Conservation (phyloP, 768 basidiomycete species). For the Amanita inopinata region DNA sequence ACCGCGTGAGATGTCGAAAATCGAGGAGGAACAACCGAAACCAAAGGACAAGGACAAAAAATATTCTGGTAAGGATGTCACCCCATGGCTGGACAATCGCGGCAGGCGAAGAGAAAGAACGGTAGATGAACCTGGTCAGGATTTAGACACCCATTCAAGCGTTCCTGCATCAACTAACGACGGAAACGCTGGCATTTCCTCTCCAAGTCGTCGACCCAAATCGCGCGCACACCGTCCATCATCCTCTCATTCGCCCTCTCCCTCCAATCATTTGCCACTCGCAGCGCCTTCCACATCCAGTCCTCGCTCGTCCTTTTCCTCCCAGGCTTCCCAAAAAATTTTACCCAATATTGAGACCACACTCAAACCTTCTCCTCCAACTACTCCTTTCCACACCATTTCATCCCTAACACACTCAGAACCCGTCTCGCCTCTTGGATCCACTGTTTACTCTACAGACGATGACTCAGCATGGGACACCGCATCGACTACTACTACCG, state of each 20-base stretch:
- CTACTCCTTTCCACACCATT: conserved; percentile 14
- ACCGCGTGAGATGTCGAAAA: conserved; percentile 36
- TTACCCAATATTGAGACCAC: conserved; percentile 1
- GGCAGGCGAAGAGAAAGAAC: conserved; percentile 56
- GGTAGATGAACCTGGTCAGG: conserved; percentile 29
- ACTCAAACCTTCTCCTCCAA: too few relatives aligned
- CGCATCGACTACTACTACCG: conserved; percentile 51
- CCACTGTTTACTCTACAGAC: conserved; percentile 43
- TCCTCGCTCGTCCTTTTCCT: conserved; percentile 5
- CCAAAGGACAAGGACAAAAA: conserved; percentile 25
- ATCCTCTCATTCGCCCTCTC: conserved; percentile 46
- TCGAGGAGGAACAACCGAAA: conserved; percentile 20
- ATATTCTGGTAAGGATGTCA: conserved; percentile 32
- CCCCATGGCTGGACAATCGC: conserved; percentile 33
- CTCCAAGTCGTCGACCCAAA: conserved; percentile 32
- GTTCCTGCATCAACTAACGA: conserved; percentile 18
- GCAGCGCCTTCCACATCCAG: conserved; percentile 13
- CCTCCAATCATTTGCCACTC: conserved; percentile 29
- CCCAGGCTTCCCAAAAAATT: neutral
- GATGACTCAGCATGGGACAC: conserved; percentile 75
- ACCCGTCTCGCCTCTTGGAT: conserved; percentile 24
- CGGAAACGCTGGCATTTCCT: conserved; percentile 24
- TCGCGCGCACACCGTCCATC: conserved; percentile 36
- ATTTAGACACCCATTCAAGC: conserved; percentile 22
- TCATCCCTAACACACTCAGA: conserved; percentile 4